Conservation (phyloP, 441 rosid species). For the Biscutella auriculata region DNA sequence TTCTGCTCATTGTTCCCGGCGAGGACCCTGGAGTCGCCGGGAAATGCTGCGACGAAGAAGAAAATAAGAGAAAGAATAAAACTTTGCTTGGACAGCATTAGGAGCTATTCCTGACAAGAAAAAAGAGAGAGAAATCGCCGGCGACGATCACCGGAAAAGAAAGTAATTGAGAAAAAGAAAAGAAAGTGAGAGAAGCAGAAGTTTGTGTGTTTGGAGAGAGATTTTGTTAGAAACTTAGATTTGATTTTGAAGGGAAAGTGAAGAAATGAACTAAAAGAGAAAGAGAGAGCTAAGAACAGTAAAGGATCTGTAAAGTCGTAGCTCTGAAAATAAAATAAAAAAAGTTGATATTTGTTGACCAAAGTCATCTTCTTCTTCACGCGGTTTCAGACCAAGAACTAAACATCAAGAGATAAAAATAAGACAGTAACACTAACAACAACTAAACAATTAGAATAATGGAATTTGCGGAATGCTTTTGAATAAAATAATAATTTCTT, state of each 20-base stretch:
- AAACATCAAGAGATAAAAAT: no score
- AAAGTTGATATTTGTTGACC: constrained; percentile 17
- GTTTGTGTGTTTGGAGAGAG: no score
- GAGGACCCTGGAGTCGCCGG: constrained; percentile 24
- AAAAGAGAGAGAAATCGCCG: neutral
- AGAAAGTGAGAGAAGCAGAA: neutral
- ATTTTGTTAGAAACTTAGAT: neutral
- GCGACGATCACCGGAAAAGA: neutral
- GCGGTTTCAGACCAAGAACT: constrained; percentile 23
- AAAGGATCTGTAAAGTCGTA: constrained; percentile 11
- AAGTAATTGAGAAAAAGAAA: neutral
- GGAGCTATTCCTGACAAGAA: neutral
- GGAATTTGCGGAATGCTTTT: no score
- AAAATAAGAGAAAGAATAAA: constrained; percentile 23
- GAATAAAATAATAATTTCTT: no score
- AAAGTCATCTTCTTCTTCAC: constrained; percentile 22
- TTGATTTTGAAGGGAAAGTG: neutral
- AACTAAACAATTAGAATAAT: no score
- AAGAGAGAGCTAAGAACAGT: neutral
- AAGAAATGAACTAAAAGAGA: neutral
- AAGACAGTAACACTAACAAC: no score
- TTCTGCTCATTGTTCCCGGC: constrained; percentile 25
- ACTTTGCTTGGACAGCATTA: constrained; percentile 37
- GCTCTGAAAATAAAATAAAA: neutral
- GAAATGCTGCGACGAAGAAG: constrained; percentile 24